Conservation (phyloP, 805 yeast genomes). For the Kodamaea neixiangensis region DNA sequence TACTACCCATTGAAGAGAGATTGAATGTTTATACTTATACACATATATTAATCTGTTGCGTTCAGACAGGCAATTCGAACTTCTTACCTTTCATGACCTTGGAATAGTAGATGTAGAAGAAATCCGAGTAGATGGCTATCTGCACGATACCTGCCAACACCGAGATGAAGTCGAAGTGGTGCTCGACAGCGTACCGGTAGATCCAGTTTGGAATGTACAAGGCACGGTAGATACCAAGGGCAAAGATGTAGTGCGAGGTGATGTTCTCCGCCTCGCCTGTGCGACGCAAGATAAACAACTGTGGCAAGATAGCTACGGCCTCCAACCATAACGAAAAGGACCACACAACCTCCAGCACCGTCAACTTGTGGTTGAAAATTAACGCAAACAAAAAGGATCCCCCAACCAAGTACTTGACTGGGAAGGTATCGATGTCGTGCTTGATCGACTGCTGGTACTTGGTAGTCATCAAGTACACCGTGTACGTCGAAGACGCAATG, state of each 20-base stretch:
- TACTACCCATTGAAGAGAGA: constrained; percentile 87
- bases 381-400: constrained; percentile 58
- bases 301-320: constrained; percentile 89
- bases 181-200: constrained; percentile 74
- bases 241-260: constrained; percentile 91
- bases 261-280: constrained; percentile 86
- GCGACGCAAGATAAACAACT: constrained; percentile 83
- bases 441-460: constrained; percentile 62
- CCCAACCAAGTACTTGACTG: constrained; percentile 65
- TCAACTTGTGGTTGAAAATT: constrained; percentile 66
- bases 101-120: constrained; percentile 86
- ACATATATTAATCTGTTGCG: neutral
- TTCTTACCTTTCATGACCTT: constrained; percentile 76
- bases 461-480: constrained; percentile 66
- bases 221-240: constrained; percentile 87
- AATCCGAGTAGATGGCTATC: constrained; percentile 88
- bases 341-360: constrained; percentile 72
- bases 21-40: constrained; percentile 31
- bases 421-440: constrained; percentile 70
- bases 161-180: constrained; percentile 66
- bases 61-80: constrained; percentile 65
- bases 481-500: constrained; percentile 72
- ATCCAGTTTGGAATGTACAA: constrained; percentile 94
- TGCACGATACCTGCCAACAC: constrained; percentile 82
- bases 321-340: constrained; percentile 92